phyloP scores from a whole-genome alignment of 306 rosid genomes.

The Abrus pulchellus region DNA sequence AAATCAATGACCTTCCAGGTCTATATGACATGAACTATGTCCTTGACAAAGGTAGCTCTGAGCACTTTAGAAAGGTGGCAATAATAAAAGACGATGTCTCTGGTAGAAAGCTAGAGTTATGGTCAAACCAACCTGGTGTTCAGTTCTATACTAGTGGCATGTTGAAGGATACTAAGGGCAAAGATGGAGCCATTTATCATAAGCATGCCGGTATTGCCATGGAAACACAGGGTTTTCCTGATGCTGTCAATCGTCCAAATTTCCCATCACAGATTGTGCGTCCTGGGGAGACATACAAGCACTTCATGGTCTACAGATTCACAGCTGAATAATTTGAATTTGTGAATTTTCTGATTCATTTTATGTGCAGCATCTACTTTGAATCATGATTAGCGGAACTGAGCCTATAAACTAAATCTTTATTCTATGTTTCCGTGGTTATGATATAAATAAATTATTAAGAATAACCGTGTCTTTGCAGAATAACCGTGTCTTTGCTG shows the following conservation, averaged over 20 bases:
- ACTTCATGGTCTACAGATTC: slow-evolving; percentile 62
- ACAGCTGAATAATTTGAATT: slow-evolving; percentile 13
- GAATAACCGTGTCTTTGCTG: too few relatives aligned
- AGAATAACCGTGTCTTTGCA: too few relatives aligned
- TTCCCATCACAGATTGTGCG: slow-evolving; percentile 62
- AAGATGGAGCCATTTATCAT: slow-evolving; percentile 48
- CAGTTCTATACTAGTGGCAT: slow-evolving; percentile 54
- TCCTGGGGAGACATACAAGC: slow-evolving; percentile 58
- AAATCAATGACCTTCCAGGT: slow-evolving; percentile 43
- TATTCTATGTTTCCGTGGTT: too few relatives aligned
- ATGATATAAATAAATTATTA: too few relatives aligned
- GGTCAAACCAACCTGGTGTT: slow-evolving; percentile 61
- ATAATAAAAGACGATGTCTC: slow-evolving; percentile 46
- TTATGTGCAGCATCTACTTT: not conserved
- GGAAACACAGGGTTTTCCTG: slow-evolving; percentile 69
- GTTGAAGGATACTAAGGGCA: slow-evolving; percentile 54
- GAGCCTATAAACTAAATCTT: not conserved
- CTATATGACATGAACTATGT: slow-evolving; percentile 69
- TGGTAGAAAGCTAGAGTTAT: slow-evolving; percentile 63
- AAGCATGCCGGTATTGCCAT: slow-evolving; percentile 49
- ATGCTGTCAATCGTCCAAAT: slow-evolving; percentile 56
- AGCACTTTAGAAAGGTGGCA: slow-evolving; percentile 54
- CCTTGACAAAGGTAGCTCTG: slow-evolving; percentile 22
- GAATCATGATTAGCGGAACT: not conserved
- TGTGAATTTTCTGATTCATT: not conserved